Percentiles rank a stretch among this genome's conserved stretches.
Evolutionary conservation across 139 green algal genomes (phyloP).

Genomic region (Closterium sp.): DNA sequence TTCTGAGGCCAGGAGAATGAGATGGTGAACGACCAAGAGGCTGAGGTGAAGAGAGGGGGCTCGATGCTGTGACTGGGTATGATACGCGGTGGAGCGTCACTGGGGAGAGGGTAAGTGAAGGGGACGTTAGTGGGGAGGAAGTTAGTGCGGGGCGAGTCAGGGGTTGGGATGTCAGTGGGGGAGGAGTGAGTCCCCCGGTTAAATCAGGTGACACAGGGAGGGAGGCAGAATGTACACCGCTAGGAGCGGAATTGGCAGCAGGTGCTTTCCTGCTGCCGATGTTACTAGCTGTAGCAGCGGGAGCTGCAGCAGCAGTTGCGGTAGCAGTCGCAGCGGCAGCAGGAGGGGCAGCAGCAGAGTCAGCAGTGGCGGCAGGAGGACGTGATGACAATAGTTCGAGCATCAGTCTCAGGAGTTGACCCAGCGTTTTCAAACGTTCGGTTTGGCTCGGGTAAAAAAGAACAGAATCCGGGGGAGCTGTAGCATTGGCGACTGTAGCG

Average conservation of each 20-base stretch:
- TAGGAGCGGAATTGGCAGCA: background rate
- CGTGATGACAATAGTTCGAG: background rate
- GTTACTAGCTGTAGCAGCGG: background rate
- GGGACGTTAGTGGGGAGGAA: background rate
- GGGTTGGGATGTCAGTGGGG: background rate
- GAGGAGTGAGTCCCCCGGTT: background rate
- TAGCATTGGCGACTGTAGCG: background rate
- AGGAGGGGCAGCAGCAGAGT: background rate
- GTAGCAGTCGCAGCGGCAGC: background rate
- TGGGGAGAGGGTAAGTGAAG: background rate
- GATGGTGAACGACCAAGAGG: background rate
- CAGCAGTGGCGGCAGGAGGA: background rate
- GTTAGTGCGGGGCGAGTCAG: background rate
- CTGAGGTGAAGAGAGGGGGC: background rate
- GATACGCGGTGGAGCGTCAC: background rate
- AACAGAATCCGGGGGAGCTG: background rate
- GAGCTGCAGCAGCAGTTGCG: background rate
- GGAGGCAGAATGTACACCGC: background rate
- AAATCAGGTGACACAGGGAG: background rate
- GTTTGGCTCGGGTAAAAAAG: background rate
- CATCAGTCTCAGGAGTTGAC: background rate
- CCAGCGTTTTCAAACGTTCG: background rate
- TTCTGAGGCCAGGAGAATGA: background rate
- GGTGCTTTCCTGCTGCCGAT: background rate
- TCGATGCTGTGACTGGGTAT: background rate